phyloP scores from a whole-genome alignment of 768 basidiomycete species.

The Amanita polypyramis region DNA sequence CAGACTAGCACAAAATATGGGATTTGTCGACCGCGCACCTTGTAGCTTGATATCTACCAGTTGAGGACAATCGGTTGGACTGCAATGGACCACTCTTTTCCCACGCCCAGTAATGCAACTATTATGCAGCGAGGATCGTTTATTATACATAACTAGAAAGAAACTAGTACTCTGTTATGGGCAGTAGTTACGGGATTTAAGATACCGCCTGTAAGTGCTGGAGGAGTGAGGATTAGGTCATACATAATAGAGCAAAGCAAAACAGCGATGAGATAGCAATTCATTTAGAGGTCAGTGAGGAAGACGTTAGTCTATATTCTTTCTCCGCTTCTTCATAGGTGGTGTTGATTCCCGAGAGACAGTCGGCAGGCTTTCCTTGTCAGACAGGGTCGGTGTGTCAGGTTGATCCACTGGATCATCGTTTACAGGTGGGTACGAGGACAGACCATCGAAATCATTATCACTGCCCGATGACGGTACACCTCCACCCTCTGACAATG shows the following conservation, averaged over 20 bases:
- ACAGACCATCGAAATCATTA: conserved; percentile 22
- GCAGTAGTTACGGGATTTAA: background rate
- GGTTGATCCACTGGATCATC: conserved; percentile 18
- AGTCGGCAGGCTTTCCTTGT: conserved; percentile 5
- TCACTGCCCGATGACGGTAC: conserved; percentile 15
- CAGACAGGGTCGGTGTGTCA: conserved; percentile 10
- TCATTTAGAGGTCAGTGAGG: conserved; percentile 1
- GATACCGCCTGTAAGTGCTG: conserved; percentile 3
- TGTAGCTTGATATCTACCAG: conserved; percentile 1
- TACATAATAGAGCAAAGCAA: conserved; percentile 15
- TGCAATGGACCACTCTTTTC: conserved; percentile 1
- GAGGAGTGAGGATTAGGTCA: conserved; percentile 11
- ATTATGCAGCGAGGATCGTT: background rate
- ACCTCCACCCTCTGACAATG: conserved; percentile 19
- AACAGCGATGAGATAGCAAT: conserved; percentile 18
- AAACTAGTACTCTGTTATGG: background rate
- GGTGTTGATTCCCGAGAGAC: conserved; percentile 20
- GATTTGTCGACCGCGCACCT: background rate
- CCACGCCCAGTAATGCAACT: conserved; percentile 1
- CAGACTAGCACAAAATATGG: background rate
- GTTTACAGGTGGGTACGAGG: conserved; percentile 20
- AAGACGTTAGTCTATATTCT: conserved; percentile 19
- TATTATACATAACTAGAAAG: background rate
- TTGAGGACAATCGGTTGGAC: conserved; percentile 3
- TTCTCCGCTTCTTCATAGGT: conserved; percentile 43